These are phyloP conservation scores for Starmera pachycereana DNA, from an alignment of 805 yeast species.

Conservation along the genomic window DNA sequence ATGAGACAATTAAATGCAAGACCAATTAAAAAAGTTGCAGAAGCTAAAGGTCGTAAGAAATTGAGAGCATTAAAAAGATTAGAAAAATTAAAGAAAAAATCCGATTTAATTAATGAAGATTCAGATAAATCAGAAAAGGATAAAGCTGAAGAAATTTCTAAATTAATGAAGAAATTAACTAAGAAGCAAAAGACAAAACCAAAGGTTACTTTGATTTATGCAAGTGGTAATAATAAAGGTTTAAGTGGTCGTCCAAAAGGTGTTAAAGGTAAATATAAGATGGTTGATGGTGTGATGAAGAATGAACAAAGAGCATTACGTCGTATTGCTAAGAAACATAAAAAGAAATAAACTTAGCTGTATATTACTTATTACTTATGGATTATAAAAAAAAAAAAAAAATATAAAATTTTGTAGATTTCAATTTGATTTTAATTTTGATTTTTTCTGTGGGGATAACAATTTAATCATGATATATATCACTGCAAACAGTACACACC, in stretches of 20 bases:
- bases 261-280: constrained; percentile 93
- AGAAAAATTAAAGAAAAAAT: constrained; percentile 85
- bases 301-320: constrained; percentile 91
- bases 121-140: constrained; percentile 81
- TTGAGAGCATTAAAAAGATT: constrained; percentile 81
- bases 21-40: constrained; percentile 97
- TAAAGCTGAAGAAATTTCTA: constrained; percentile 86
- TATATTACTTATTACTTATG: no score
- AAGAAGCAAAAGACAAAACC: constrained; percentile 67
- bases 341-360: constrained; percentile 28
- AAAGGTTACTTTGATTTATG: constrained; percentile 80
- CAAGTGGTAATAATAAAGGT: constrained; percentile 77
- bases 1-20: constrained; percentile 82
- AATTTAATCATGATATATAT: constrained; percentile 22
- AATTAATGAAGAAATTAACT: constrained; percentile 70
- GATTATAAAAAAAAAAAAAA: neutral
- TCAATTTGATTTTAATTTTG: neutral
- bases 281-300: constrained; percentile 98
- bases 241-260: constrained; percentile 94
- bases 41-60: constrained; percentile 94
- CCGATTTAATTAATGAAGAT: constrained; percentile 85
- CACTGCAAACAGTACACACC: constrained; percentile 24
- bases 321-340: constrained; percentile 81
- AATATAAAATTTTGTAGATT: no score
- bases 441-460: constrained; percentile 4